These are phyloP conservation scores for Colletotrichum nymphaeae DNA, from an alignment of 2,329 filamentous ascomycete species.

Conservation along the genomic window DNA sequence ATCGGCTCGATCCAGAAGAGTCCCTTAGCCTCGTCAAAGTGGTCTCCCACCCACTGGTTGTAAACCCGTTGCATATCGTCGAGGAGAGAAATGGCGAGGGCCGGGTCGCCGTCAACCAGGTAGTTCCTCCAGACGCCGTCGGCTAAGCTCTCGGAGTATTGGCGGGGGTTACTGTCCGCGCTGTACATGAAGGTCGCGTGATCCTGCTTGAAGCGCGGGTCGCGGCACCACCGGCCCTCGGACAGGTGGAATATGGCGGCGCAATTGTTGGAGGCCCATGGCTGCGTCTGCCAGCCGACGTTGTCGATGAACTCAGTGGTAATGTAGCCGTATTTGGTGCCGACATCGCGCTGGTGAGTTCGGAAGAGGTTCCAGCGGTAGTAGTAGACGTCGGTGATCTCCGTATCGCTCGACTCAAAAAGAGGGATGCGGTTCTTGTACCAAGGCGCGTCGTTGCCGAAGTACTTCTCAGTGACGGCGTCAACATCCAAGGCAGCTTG, in stretches of 20 bases:
- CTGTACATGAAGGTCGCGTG: slow-evolving; percentile 39
- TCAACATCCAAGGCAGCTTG: slow-evolving; percentile 4
- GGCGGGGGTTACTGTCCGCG: slow-evolving; percentile 36
- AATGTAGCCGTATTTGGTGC: slow-evolving; percentile 53
- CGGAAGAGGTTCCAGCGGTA: slow-evolving; percentile 55
- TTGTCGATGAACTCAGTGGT: slow-evolving; percentile 57
- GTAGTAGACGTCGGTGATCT: slow-evolving; percentile 58
- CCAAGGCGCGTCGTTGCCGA: slow-evolving; percentile 25
- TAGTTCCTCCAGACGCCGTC: slow-evolving; percentile 38
- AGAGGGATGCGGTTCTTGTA: slow-evolving; percentile 14
- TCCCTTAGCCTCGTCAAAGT: slow-evolving; percentile 47
- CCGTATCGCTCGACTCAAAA: slow-evolving; percentile 17
- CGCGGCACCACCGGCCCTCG: slow-evolving; percentile 53
- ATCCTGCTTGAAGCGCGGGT: slow-evolving; percentile 51
- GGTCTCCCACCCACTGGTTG: slow-evolving; percentile 49
- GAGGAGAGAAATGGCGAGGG: slow-evolving; percentile 51
- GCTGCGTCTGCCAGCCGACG: slow-evolving; percentile 37
- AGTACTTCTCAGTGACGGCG: slow-evolving; percentile 13
- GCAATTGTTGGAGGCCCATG: slow-evolving; percentile 31
- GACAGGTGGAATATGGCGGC: slow-evolving; percentile 52
- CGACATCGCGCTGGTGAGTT: slow-evolving; percentile 53
- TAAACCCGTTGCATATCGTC: slow-evolving; percentile 52
- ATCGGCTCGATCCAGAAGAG: slow-evolving; percentile 56
- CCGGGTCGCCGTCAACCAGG: slow-evolving; percentile 50
- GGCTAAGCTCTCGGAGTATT: slow-evolving; percentile 30